Conservation (phyloP, 345 rosid species). For the Populus simonii region DNA sequence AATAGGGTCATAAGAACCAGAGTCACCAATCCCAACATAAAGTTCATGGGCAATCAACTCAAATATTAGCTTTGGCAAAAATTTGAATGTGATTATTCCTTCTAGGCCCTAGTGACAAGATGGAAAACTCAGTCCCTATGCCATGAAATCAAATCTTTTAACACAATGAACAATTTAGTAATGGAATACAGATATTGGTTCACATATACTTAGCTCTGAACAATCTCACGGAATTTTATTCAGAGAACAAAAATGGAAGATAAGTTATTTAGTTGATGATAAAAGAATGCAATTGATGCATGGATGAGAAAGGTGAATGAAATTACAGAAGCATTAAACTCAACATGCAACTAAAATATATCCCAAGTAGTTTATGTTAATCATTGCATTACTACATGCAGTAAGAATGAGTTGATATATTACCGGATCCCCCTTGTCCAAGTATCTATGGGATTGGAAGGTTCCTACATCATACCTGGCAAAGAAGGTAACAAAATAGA, state of each 20-base stretch:
- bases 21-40: background rate
- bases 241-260: background rate
- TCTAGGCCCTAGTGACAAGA: background rate
- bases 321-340: background rate
- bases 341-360: background rate
- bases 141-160: background rate
- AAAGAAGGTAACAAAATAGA: conserved; percentile 7
- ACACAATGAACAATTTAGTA: background rate
- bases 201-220: background rate
- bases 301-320: background rate
- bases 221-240: background rate
- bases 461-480: conserved; percentile 83
- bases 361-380: background rate
- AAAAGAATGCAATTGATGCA: background rate
- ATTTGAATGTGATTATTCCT: background rate
- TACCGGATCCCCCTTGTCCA: conserved; percentile 80
- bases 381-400: background rate
- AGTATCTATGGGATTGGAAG: conserved; percentile 65
- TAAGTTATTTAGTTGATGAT: background rate
- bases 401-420: conserved; percentile 1
- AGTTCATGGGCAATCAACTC: background rate
- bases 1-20: background rate
- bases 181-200: background rate
- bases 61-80: background rate
- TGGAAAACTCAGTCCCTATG: background rate